These are phyloP conservation scores for Picea glauca DNA, from an alignment of 75 land plant genomes.

Conservation along the genomic window DNA sequence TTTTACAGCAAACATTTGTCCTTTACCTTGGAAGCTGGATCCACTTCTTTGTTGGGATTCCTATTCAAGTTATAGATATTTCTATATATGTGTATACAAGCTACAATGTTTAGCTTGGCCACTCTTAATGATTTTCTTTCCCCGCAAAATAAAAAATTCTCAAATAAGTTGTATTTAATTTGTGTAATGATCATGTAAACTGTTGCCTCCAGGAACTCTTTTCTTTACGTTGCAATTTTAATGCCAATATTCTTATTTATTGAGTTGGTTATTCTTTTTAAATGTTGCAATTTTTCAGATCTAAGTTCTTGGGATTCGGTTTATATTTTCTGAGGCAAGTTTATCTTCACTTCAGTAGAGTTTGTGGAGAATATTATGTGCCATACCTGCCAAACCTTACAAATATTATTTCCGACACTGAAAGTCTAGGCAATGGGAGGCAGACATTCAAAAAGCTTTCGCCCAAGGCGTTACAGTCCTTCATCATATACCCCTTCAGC, in stretches of 20 bases:
- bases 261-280: background rate
- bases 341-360: background rate
- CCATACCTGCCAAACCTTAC: background rate
- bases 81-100: background rate
- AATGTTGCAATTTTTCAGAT: background rate
- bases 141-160: no score
- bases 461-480: background rate
- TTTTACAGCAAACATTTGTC: background rate
- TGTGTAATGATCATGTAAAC: background rate
- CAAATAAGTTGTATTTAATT: background rate
- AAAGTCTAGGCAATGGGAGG: slow-evolving; percentile 8
- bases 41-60: background rate
- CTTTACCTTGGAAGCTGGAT: background rate
- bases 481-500: background rate
- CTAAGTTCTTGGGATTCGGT: background rate
- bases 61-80: background rate
- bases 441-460: background rate
- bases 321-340: background rate
- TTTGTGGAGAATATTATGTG: slow-evolving; percentile 9
- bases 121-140: background rate
- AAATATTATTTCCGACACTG: background rate
- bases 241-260: background rate
- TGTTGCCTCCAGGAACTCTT: background rate
- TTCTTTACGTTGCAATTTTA: background rate
- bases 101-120: background rate